Base-by-base conservation (phyloP, 495 filamentous ascomycete genomes). In the Xylaria sp. region DNA sequence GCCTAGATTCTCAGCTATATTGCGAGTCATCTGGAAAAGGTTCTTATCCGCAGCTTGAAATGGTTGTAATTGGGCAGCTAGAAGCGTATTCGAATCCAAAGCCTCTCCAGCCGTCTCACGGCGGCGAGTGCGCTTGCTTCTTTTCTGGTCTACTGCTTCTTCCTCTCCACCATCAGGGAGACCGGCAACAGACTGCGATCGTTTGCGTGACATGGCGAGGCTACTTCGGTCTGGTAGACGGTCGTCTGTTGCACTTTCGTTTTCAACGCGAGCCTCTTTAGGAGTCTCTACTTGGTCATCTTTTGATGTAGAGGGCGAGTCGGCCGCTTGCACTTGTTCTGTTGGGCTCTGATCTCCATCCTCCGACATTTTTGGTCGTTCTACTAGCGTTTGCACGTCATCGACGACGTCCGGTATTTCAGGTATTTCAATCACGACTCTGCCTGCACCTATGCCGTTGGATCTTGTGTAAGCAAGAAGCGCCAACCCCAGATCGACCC, bases 71-170 rank as follows among this genome's bases (percentile, higher is more conserved):
- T 93, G 89, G 61, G 91, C 90, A 63, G 92, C 90, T 67, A 90
- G 89, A 68, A 92, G 89, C 14, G 89, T 91, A n/a, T 86, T 85
- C 41, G 89, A 87, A 69, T 95, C 91, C 71, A 91, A 85, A 5
- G 80, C 86, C 29, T 93, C 92, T 6, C 93, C 93, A 69, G 89
- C 89, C 7, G 90, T 92, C 61, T 95, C 93, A 44, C 93, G 87
- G 35, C 93, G 90, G 71, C 93, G 88, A 35, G 93, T 93, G 59
- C 95, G 87, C 76, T 95, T 95, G 81, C 93, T 97, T 75, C 93
- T 89, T 74, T 91, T 88, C 57, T 92, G 86, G 5, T 90, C 88
- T 11, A 85, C 88, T 70, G 92, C 80, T 53, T 88, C 86, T 40
- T 89, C 87, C 29, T 88, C 86, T 14, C 66, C 79, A 1, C 77